Base-by-base conservation (phyloP, 148 eudicot species). In the Beta vulgaris region DNA sequence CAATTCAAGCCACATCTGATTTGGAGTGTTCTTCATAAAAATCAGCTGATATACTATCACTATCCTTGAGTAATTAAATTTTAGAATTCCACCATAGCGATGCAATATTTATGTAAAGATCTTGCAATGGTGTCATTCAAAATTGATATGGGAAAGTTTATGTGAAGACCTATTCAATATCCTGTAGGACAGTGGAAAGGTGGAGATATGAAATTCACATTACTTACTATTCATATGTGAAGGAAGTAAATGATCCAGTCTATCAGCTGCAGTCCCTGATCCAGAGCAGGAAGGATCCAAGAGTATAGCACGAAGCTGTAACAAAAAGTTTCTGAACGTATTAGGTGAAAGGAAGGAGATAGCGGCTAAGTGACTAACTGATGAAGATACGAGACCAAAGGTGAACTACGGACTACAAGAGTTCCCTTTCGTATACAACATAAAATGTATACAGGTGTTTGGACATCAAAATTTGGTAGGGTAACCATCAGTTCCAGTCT, bases 281-380 rank as follows among this genome's bases (percentile, higher is more conserved):
- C 99, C 99, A 74, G 99, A 96, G 87, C 99, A 96, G 69, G 99
- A 96, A 67, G 99, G 99, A 84, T 96, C 99, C 73, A 96, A 84
- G 65, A 96, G 93, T 80, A 96, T 89, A 34, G 94, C 99, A 72
- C 82, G 91, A 74, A 92, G 86, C 99, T 96, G 87, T 29, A 40
- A 73, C 11, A 55, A 42, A 48, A 8, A 44, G 48, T 21, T 26
- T 8, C 28, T 43, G 14, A 25, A 36, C n/a, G 48, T 54, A 36
- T 60, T 36, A 32, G 31, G 44, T 10, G 36, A 15, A 15, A 42
- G 21, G 21, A 59, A 48, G 19, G 29, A 49, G 61, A 53, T 60
- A 49, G 32, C 25, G 23, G 46, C 69, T 13, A 16, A 28, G 31
- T 0, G 1, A 25, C 48, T 36, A 61, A 15, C 29, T 49, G 28